Base-by-base conservation (phyloP, 2,329 filamentous ascomycete species). In the Trichoderma polysporum region DNA sequence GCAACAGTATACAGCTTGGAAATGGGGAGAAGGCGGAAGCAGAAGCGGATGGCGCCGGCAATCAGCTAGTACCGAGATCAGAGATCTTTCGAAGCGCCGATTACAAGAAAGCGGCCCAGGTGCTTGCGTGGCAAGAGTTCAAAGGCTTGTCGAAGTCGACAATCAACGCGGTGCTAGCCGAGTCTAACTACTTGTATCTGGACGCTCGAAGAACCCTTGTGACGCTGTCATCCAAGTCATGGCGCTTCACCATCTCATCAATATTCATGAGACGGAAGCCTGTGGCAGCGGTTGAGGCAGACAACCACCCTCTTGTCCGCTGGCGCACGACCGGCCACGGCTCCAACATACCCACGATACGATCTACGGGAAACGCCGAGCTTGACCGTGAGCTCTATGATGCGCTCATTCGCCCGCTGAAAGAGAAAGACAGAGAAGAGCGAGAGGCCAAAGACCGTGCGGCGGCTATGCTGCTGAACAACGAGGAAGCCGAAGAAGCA, bases 151-250 rank as follows among this genome's bases (percentile, higher is more conserved):
- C 90, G 13, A 86, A 86, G 67, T 91, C 90, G 1, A 88, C 91
- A 3, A 90, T 94, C 77, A 88, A 89, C 74, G 91, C 90, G 9
- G 91, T 95, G 8, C 84, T 95, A 56, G 91, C 91, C 58, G 92
- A 95, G 76, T 88, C 86, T 74, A 95, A 95, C 78, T 89, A 91
- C 77, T 91, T 89, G 9, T 95, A 94, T 73, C 87, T 90, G 25
- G 85, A 89, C 33, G 89, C 91, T 13, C 85, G 91, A 39, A 86
- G 85, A 17, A 91, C 89, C 2, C 85, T 95, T 17, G 85, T 91
- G 62, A 84, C 84, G 1, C 78, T 94, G 13, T 88, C 89, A 7
- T 86, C 86, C 52, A 91, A 89, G 76, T 92, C 91, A 37, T 95
- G 92, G 92, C 86, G 90, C 54, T 91, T 90, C 68, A 88, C 90